Evolutionary conservation across 192 early-diverging fungal genomes (phyloP), one percentile per base, ranked within the genome.

Genomic region (Endogone sp.): DNA sequence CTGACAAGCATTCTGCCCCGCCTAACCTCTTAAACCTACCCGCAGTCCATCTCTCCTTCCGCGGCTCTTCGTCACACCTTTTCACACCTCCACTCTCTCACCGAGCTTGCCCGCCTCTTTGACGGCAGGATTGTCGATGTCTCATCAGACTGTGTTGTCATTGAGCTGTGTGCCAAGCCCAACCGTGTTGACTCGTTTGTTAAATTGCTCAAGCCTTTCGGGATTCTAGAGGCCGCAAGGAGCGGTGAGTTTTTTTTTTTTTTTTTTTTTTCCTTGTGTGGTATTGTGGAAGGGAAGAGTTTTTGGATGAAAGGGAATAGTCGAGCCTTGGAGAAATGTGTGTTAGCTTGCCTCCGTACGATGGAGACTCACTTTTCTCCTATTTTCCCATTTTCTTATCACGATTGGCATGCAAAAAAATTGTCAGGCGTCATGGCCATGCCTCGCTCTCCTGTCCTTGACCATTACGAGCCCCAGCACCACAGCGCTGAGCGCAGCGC

Each of bases 341-440:
- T n/a, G n/a, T n/a, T n/a, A n/a, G n/a, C n/a, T n/a, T n/a, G n/a
- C n/a, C n/a, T n/a, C 11, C 55, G 55, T 11, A 56, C 11, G 11
- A 56, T 11, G n/a, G 55, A 56, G 11, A 11, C 11, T 56, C 37
- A 49, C 16, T 49, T 22, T 58, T 24, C 25, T 56, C 65, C 16
- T 62, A 27, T 32, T n/a, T 11, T 31, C 23, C 65, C 28, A 22
- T 73, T 10, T 22, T 32, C 27, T 25, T 23, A 21, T 80, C n/a
- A n/a, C n/a, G n/a, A n/a, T n/a, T n/a, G n/a, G n/a, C n/a, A n/a
- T n/a, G n/a, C n/a, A n/a, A n/a, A n/a, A n/a, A n/a, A n/a, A n/a
- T n/a, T n/a, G n/a, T n/a, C n/a, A 90, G 90, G 91, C 60, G 83
- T 92, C 70, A 99, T 99, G 97, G 95, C 95, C 28, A 96, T 99